A percentile compares a stretch with the other conserved stretches of the same genome.
Evolutionary conservation across 2,329 filamentous ascomycete genomes (phyloP).

Genomic region (Fusarium buharicum): DNA sequence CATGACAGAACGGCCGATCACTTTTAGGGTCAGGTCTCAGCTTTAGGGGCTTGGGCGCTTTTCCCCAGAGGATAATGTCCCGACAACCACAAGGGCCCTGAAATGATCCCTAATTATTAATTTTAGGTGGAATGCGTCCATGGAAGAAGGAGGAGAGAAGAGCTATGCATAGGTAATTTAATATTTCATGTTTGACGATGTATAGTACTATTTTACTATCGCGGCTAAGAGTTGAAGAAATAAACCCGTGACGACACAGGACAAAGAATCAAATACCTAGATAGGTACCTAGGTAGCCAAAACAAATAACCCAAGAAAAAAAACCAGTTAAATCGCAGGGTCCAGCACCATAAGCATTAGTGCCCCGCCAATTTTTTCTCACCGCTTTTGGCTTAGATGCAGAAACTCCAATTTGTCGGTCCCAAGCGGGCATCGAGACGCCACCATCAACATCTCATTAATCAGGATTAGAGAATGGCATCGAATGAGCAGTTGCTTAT

Average conservation of each 20-base stretch:
- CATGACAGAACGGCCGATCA: slow-evolving; percentile 28
- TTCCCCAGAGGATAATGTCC: slow-evolving; percentile 28
- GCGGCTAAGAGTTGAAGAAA: not conserved
- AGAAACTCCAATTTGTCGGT: slow-evolving; percentile 23
- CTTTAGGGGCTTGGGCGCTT: slow-evolving; percentile 11
- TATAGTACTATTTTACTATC: not conserved
- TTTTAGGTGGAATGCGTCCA: slow-evolving; percentile 1
- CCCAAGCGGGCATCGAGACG: not conserved
- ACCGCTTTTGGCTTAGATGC: slow-evolving; percentile 38
- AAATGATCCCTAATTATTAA: slow-evolving; percentile 14
- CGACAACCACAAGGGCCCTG: slow-evolving; percentile 12
- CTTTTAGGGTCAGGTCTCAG: slow-evolving; percentile 23
- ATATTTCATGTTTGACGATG: too few species aligned
- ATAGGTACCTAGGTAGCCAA: too few species aligned
- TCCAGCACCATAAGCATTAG: slow-evolving; percentile 31
- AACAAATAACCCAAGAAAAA: slow-evolving; percentile 23
- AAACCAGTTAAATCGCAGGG: slow-evolving; percentile 41
- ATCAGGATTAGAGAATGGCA: not conserved
- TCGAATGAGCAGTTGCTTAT: too few species aligned
- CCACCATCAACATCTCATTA: slow-evolving; percentile 9
- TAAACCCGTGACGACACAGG: not conserved
- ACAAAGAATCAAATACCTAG: not conserved
- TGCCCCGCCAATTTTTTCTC: slow-evolving; percentile 28
- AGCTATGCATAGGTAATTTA: too few species aligned
- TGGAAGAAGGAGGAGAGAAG: not conserved